Percentiles rank a stretch among this genome's conserved stretches.
Conservation (phyloP, 108 stramenopile genomes). For the Halocafeteria seosinensis region DNA sequence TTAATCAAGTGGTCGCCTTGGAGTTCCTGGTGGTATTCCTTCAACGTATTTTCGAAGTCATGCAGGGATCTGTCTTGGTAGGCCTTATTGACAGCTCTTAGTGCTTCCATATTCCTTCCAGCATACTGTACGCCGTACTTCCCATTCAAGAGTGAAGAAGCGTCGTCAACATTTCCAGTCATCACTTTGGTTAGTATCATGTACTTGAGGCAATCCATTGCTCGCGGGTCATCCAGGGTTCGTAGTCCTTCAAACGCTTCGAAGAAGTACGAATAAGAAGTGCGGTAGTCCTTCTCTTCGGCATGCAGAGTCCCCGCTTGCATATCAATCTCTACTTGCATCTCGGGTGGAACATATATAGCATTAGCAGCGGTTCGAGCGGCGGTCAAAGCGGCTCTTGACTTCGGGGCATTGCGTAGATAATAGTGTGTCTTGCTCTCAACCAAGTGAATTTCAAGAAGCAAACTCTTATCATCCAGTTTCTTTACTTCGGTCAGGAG, state of each 20-base stretch:
- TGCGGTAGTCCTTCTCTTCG: slow-evolving; percentile 94
- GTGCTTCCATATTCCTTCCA: slow-evolving; percentile 74
- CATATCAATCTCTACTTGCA: slow-evolving; percentile 82
- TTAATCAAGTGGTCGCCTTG: slow-evolving; percentile 73
- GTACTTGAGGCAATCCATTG: slow-evolving; percentile 67
- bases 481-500: slow-evolving; percentile 85
- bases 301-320: slow-evolving; percentile 90
- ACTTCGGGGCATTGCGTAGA: slow-evolving; percentile 80
- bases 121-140: slow-evolving; percentile 85
- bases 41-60: slow-evolving; percentile 26
- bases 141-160: slow-evolving; percentile 36
- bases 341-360: slow-evolving; percentile 72
- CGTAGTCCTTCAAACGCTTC: slow-evolving; percentile 94
- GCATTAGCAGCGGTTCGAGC: slow-evolving; percentile 83
- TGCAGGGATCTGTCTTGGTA: slow-evolving; percentile 66
- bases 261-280: slow-evolving; percentile 94
- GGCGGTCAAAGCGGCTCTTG: slow-evolving; percentile 92
- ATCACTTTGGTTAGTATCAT: slow-evolving; percentile 91
- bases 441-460: slow-evolving; percentile 85
- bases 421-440: slow-evolving; percentile 82
- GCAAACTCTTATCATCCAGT: slow-evolving; percentile 92
- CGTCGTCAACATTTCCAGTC: slow-evolving; percentile 33
- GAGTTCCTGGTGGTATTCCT: background rate
- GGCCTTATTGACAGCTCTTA: slow-evolving; percentile 74
- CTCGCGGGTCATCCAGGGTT: slow-evolving; percentile 52